A percentile compares a stretch with the other conserved stretches of the same genome.
Evolutionary conservation across 2,329 filamentous ascomycete species (phyloP).

Genomic region (Verticillium nubilum): DNA sequence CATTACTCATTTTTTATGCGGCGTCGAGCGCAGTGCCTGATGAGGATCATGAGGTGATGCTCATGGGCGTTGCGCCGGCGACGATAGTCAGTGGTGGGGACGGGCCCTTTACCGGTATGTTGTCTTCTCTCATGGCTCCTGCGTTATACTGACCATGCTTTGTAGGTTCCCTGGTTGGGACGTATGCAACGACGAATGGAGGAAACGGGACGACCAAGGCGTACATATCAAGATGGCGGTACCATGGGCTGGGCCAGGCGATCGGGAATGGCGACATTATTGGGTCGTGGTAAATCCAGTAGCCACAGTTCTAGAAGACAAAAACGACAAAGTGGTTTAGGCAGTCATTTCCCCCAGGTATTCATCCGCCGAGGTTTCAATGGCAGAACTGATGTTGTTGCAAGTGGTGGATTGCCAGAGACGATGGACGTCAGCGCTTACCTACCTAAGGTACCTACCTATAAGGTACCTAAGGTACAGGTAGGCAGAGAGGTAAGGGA

Average conservation of each 20-base stretch:
- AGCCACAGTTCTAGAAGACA: no score
- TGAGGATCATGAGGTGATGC: slow-evolving; percentile 25
- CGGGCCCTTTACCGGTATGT: slow-evolving; percentile 26
- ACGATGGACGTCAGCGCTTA: no score
- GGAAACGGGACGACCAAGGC: slow-evolving; percentile 33
- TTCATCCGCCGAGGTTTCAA: no score
- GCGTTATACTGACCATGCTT: not conserved
- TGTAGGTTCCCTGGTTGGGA: slow-evolving; percentile 41
- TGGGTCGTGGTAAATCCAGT: no score
- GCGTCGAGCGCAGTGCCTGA: slow-evolving; percentile 25
- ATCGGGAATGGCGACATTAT: no score
- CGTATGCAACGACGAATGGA: slow-evolving; percentile 49
- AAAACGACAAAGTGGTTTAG: no score
- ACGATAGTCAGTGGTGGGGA: slow-evolving; percentile 6
- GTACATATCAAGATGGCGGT: slow-evolving; percentile 43
- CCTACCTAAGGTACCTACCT: no score
- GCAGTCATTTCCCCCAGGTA: no score
- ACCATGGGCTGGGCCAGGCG: slow-evolving; percentile 20
- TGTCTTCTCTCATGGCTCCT: not conserved
- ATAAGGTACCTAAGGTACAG: no score
- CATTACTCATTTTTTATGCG: slow-evolving; percentile 36
- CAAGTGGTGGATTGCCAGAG: no score
- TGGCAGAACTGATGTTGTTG: no score
- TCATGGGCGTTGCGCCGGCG: slow-evolving; percentile 25
- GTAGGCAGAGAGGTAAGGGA: no score